Conservation (phyloP, 2,329 filamentous ascomycete genomes). For the Neonectria sp. region DNA sequence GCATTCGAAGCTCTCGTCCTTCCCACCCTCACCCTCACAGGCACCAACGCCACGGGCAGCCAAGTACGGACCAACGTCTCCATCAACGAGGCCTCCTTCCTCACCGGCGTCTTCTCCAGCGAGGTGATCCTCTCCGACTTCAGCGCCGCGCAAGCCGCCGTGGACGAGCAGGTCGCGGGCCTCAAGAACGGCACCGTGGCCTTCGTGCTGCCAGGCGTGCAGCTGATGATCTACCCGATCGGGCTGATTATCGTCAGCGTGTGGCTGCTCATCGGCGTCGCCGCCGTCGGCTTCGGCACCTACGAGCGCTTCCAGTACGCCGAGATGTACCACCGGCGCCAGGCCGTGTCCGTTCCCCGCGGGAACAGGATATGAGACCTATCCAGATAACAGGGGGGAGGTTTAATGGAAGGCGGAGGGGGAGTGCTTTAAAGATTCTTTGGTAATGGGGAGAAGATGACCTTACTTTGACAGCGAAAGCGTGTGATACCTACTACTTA, state of each 20-base stretch:
- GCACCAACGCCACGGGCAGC: constrained; percentile 65
- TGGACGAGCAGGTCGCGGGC: constrained; percentile 61
- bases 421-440: constrained; percentile 10
- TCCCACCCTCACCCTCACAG: constrained; percentile 77
- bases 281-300: constrained; percentile 75
- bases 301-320: constrained; percentile 76
- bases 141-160: constrained; percentile 63
- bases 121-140: constrained; percentile 68
- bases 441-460: constrained; percentile 26
- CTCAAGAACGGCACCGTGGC: constrained; percentile 69
- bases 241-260: constrained; percentile 76
- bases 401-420: constrained; percentile 11
- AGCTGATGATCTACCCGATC: constrained; percentile 78
- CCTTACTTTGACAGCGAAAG: constrained; percentile 31
- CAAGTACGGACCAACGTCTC: constrained; percentile 75
- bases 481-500: constrained; percentile 24
- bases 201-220: constrained; percentile 79
- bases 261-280: constrained; percentile 72
- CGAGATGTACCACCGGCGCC: constrained; percentile 69
- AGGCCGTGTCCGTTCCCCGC: constrained; percentile 34
- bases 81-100: constrained; percentile 79
- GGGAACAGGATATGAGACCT: constrained; percentile 32
- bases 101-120: constrained; percentile 78
- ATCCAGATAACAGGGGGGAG: too few relatives aligned
- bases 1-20: constrained; percentile 75